Evolutionary conservation across 495 filamentous ascomycete species (phyloP), one percentile per base, ranked within the genome.

Genomic region (Talaromyces ruber): DNA sequence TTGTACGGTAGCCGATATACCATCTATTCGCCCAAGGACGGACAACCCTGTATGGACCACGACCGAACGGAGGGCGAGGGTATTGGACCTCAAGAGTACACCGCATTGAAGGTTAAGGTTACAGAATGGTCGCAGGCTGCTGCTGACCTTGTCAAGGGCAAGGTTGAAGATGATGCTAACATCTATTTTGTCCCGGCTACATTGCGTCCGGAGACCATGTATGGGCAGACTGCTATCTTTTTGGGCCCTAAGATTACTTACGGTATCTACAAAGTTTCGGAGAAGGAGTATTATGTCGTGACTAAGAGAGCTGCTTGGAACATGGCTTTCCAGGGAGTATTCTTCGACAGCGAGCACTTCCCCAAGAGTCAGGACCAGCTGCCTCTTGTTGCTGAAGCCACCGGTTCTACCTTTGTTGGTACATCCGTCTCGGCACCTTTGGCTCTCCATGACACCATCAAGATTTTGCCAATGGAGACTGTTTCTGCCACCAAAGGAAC

Each of bases 11-110:
- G 90, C 76, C 83, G 94, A 43, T 97, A 97, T 71, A 97, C 93
- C 2, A 86, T 98, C 64, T 97, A 97, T 80, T 91, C 87, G 16
- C 93, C 94, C 62, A 97, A 97, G 76, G 94, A 98, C 69, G 93
- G 93, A 56, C 94, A 98, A 71, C 90, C 94, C 14, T 98, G 94
- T 77, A 91, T 98, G 87, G 94, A 97, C 74, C 94, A 98, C 75
- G 94, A 98, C 74, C 82, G 94, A 64, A 89, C 87, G 59, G 86
- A 91, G 62, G 94, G 94, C 63, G 94, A 98, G 77, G 94, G 91
- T 58, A 84, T 98, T 56, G 86, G 84, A 37, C 89, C 90, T 16
- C 93, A 97, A 70, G 90, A 97, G 69, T 98, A 98, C 73, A 92
- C 91, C 12, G 92, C 88, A 22, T 75, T 98, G 70, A 97, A 97